Percentiles rank a stretch among this genome's conserved stretches.
Evolutionary conservation across 345 rosid genomes (phyloP).

Genomic region (Eucalyptus lansdowneana): DNA sequence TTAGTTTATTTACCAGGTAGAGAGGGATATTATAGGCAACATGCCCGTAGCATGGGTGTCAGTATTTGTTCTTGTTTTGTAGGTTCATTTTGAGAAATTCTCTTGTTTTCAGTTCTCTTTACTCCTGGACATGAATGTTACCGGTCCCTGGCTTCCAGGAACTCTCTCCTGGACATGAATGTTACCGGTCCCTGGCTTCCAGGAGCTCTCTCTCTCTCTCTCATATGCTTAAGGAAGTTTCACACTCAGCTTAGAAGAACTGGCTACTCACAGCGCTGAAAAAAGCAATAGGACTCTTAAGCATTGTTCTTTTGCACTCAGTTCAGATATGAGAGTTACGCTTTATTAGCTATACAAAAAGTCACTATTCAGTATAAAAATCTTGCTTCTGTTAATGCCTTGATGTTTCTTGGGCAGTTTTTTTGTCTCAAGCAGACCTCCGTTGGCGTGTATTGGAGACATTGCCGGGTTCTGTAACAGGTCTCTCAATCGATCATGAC

Average conservation of each 20-base stretch:
- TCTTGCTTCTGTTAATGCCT: neutral
- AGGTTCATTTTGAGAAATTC: neutral
- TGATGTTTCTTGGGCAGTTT: neutral
- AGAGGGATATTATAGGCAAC: neutral
- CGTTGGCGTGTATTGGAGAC: no score
- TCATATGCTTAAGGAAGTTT: neutral
- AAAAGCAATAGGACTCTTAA: neutral
- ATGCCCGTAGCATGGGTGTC: neutral
- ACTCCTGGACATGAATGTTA: neutral
- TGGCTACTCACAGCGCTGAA: neutral
- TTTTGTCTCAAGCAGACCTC: no score
- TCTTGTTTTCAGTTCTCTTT: neutral
- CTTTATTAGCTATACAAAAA: neutral
- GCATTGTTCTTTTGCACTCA: neutral
- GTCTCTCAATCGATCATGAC: neutral
- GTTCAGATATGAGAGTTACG: neutral
- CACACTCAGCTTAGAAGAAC: neutral
- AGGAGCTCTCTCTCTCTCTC: neutral
- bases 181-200: neutral
- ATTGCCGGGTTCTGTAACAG: neutral
- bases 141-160: neutral
- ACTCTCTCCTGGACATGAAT: neutral
- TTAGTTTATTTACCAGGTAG: neutral
- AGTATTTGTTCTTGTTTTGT: neutral
- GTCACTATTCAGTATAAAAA: neutral